Conservation (phyloP, 139 green algal species). For the Chlamydomonas sp. region DNA sequence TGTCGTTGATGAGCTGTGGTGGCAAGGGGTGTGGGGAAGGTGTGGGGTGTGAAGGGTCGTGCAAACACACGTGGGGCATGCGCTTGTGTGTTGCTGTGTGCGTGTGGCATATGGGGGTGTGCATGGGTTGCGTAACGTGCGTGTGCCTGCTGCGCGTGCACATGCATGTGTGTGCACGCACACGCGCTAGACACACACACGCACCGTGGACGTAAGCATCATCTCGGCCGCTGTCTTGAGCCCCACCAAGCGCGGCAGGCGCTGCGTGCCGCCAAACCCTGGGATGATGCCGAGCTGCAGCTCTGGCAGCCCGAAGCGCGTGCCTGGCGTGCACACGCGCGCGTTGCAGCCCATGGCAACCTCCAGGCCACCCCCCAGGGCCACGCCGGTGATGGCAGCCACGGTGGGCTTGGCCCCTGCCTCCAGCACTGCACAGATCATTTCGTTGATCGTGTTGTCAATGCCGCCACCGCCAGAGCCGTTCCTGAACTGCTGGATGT, state of each 20-base stretch:
- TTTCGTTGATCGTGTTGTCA: conserved; percentile 48
- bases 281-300: conserved; percentile 94
- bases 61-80: too few species aligned
- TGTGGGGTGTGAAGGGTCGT: too few species aligned
- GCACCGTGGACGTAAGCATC: conserved; percentile 79
- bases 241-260: conserved; percentile 90
- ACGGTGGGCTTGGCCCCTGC: conserved; percentile 72
- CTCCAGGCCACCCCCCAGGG: conserved; percentile 83
- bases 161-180: too few species aligned
- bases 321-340: conserved; percentile 46
- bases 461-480: conserved; percentile 21
- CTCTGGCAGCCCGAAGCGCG: conserved; percentile 89
- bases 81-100: too few species aligned
- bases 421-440: conserved; percentile 68
- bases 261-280: conserved; percentile 96
- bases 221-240: conserved; percentile 85
- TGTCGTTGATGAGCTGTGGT: conserved; percentile 50
- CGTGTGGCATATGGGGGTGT: too few species aligned
- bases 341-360: conserved; percentile 88
- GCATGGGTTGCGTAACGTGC: too few species aligned
- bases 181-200: too few species aligned
- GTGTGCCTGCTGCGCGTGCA: too few species aligned
- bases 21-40: too few species aligned
- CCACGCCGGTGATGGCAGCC: conserved; percentile 54
- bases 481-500: conserved; percentile 69